Base-by-base conservation (phyloP, 345 rosid species). In the Aegle marmelos region DNA sequence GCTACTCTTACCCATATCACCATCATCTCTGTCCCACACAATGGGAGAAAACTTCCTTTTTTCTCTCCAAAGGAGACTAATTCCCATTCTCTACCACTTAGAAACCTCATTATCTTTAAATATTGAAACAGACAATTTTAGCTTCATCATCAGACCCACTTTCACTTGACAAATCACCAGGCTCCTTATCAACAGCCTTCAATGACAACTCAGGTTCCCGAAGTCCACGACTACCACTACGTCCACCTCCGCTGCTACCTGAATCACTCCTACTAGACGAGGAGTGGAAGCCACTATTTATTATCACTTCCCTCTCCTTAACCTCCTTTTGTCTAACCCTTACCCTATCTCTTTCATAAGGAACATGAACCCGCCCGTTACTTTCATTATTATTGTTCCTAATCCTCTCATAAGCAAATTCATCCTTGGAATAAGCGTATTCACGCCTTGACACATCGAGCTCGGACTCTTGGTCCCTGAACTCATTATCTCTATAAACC, bases 81-180 rank as follows among this genome's bases (percentile, higher is more conserved):
- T 39, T 83, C 76, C 86, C 92, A 87, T 87, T 82, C 82, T 90
- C 93, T 24, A 81, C 85, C 70, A 48, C 79, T 79, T 87, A n/a
- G 72, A 36, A 79, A 62, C 76, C 70, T 84, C 90, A 78, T 70
- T 78, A 80, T 73, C 88, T 81, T 88, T 85, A 56, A 67, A 88
- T 78, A 77, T 67, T 7, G 80, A 67, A 50, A 82, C 92, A 60
- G 90, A 87, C 79, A 3, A 80, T 72, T 7, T 92, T 94, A 6
- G 79, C 68, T 5, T 87, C 92, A 67, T 92, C 98, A 71, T 93
- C 99, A 39, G 97, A 93, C 41, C 96, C 99, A 83, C 98, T 96
- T 86, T 97, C 99, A 80, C 99, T 97, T 24, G 99, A 97, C 85
- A 97, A 84, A 84, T 97, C 99, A 74, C 99, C 99, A 6, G 99